Conservation (phyloP, 163 green algal species). For the Chloromonas sp. region DNA sequence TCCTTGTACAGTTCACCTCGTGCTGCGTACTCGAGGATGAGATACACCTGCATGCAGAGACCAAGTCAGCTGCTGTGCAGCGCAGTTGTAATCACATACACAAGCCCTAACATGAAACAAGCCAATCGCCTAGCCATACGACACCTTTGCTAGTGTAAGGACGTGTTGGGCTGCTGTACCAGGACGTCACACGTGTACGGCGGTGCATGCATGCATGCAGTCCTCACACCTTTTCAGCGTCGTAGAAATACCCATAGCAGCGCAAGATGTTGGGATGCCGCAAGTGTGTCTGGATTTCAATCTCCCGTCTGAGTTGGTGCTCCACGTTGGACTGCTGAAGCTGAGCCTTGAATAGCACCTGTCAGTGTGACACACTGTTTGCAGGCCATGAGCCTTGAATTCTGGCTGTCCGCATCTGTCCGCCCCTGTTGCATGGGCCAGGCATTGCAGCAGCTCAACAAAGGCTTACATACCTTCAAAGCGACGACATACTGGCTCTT, state of each 20-base stretch:
- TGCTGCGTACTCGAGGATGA: slow-evolving; percentile 98
- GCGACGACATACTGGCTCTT: slow-evolving; percentile 91
- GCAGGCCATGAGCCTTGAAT: too few species aligned
- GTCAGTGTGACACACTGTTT: not conserved
- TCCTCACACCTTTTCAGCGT: slow-evolving; percentile 22
- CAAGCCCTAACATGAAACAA: not conserved
- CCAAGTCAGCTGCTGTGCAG: slow-evolving; percentile 17
- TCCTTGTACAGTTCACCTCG: slow-evolving; percentile 97
- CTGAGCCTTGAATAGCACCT: slow-evolving; percentile 97
- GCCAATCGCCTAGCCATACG: not conserved
- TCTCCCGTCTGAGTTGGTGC: slow-evolving; percentile 95
- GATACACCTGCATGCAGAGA: slow-evolving; percentile 70
- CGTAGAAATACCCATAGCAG: slow-evolving; percentile 92
- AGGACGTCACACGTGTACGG: too few species aligned
- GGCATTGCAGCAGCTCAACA: too few species aligned
- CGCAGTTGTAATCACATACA: slow-evolving; percentile 10
- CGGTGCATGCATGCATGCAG: not conserved
- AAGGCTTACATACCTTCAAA: slow-evolving; percentile 75
- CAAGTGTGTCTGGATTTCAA: slow-evolving; percentile 98
- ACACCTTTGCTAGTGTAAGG: too few species aligned
- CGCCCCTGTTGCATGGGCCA: too few species aligned
- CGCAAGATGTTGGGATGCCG: slow-evolving; percentile 96
- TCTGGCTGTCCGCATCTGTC: too few species aligned
- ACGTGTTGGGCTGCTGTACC: too few species aligned
- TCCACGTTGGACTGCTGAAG: slow-evolving; percentile 93